phyloP scores from a whole-genome alignment of 2,329 filamentous ascomycete species.

The Trichoderma sp. region DNA sequence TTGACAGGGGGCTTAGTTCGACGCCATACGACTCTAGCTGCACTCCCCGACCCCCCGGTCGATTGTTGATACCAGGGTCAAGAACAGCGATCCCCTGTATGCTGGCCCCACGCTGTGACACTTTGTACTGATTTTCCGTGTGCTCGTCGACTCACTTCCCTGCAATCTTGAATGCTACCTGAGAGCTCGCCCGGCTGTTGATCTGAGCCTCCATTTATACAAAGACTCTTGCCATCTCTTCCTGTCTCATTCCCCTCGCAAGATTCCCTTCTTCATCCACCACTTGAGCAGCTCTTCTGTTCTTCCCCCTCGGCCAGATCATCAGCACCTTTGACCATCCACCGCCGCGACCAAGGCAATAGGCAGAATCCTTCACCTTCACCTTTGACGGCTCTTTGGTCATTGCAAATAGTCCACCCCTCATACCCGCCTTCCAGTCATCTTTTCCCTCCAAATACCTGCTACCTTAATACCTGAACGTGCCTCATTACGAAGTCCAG shows the following conservation, averaged over 20 bases:
- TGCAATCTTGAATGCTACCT: slow-evolving; percentile 20
- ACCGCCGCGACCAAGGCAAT: slow-evolving; percentile 37
- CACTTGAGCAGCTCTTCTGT: slow-evolving; percentile 14
- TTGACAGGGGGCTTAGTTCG: slow-evolving; percentile 26
- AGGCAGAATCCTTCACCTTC: slow-evolving; percentile 34
- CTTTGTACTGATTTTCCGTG: slow-evolving; percentile 24
- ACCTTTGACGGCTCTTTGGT: slow-evolving; percentile 33
- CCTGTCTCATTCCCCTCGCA: slow-evolving; percentile 21
- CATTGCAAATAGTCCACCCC: slow-evolving; percentile 31
- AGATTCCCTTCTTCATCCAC: slow-evolving; percentile 27
- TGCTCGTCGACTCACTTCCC: slow-evolving; percentile 29
- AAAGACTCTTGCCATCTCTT: slow-evolving; percentile 33
- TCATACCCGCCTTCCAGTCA: slow-evolving; percentile 30
- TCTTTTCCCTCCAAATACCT: slow-evolving; percentile 29
- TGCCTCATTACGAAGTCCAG: slow-evolving; percentile 31
- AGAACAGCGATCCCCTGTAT: slow-evolving; percentile 31
- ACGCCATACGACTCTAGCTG: slow-evolving; percentile 10
- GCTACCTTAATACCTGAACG: slow-evolving; percentile 35
- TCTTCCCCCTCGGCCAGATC: slow-evolving; percentile 30
- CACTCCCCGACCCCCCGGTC: slow-evolving; percentile 31
- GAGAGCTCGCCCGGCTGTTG: slow-evolving; percentile 30
- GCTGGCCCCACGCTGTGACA: slow-evolving; percentile 24
- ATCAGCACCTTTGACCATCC: slow-evolving; percentile 32
- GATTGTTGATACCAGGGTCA: slow-evolving; percentile 18
- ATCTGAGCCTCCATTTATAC: slow-evolving; percentile 32